Percentiles rank a stretch among this genome's conserved stretches.
Evolutionary conservation across 2,329 filamentous ascomycete species (phyloP).

Genomic region (Neofusicoccum cordaticola): DNA sequence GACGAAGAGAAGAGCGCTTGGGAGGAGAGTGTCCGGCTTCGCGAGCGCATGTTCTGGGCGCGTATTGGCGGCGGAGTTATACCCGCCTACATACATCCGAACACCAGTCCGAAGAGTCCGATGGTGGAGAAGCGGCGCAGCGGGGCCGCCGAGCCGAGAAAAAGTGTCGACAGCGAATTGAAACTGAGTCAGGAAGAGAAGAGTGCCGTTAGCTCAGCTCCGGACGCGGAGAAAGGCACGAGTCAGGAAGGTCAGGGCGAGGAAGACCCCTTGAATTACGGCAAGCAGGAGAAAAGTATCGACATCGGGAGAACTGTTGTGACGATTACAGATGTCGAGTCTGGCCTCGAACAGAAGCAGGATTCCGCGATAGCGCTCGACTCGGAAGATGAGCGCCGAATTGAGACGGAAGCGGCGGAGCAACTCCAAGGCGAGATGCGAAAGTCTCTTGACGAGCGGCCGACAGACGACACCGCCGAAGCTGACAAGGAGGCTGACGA

Average conservation of each 20-base stretch:
- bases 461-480: not conserved
- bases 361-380: constrained; percentile 20
- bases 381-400: constrained; percentile 32
- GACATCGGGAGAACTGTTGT: constrained; percentile 39
- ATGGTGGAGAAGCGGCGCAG: constrained; percentile 21
- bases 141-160: constrained; percentile 26
- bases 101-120: constrained; percentile 31
- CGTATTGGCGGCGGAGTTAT: constrained; percentile 88
- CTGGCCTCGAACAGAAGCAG: constrained; percentile 10
- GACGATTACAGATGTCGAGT: constrained; percentile 20
- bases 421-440: constrained; percentile 29
- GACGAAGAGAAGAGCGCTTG: constrained; percentile 85
- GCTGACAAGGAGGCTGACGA: constrained; percentile 9
- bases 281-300: constrained; percentile 31
- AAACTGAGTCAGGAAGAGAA: constrained; percentile 9
- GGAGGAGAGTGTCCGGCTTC: constrained; percentile 87
- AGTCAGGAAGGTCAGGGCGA: constrained; percentile 24
- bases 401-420: constrained; percentile 33
- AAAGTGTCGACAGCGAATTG: constrained; percentile 22
- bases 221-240: not conserved
- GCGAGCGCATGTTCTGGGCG: constrained; percentile 97
- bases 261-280: constrained; percentile 30
- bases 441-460: not conserved
- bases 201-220: not conserved
- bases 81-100: constrained; percentile 50